These are phyloP conservation scores for Pseudogymnoascus pannorum DNA, from an alignment of 2,329 filamentous ascomycete species.

Conservation along the genomic window DNA sequence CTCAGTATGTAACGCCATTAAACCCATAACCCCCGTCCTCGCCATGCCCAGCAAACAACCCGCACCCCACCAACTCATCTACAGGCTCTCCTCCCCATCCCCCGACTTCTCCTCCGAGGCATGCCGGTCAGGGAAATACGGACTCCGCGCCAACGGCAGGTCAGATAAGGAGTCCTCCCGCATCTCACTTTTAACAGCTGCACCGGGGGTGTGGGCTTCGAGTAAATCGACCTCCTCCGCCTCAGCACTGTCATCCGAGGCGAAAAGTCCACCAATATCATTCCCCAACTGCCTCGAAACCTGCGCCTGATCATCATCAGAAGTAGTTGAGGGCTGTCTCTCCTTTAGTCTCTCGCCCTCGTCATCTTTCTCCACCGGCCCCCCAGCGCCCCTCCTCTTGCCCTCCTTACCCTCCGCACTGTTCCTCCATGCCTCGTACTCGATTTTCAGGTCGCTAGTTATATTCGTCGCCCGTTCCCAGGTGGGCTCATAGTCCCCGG, in stretches of 20 bases:
- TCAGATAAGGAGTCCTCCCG: not conserved
- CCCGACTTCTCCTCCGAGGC: not conserved
- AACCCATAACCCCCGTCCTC: not conserved
- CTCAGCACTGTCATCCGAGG: not conserved
- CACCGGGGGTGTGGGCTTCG: not conserved
- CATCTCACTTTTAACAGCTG: too few species aligned
- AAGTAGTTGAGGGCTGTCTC: not conserved
- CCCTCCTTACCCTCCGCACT: not conserved
- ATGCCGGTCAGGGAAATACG: not conserved
- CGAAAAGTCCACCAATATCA: not conserved
- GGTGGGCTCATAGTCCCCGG: not conserved
- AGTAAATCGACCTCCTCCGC: not conserved
- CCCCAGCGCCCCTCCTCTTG: not conserved
- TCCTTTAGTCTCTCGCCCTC: too few species aligned
- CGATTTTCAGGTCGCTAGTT: not conserved
- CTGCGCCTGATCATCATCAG: not conserved
- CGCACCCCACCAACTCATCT: too few species aligned
- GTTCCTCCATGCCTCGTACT: not conserved
- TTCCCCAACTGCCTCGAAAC: not conserved
- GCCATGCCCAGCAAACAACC: too few species aligned
- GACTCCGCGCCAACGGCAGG: not conserved
- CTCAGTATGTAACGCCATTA: not conserved
- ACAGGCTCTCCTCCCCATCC: not conserved
- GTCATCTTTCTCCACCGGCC: not conserved
- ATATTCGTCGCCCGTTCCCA: not conserved